Evolutionary conservation across 192 early-diverging fungal genomes (phyloP).

Genomic region (Coemansia sp.): DNA sequence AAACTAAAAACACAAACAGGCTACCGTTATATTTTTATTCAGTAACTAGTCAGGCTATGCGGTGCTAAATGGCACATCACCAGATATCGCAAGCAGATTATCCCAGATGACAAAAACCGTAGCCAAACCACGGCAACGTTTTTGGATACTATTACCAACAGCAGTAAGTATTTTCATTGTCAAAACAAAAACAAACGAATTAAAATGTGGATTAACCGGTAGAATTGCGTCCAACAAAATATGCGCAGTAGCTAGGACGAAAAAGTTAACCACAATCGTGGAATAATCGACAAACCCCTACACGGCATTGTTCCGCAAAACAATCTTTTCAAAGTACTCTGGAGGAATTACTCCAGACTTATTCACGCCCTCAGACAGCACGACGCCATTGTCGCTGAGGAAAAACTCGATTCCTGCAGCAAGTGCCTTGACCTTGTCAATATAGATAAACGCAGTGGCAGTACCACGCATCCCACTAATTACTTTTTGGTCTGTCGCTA

Average conservation of each 20-base stretch:
- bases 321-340: slow-evolving; percentile 69
- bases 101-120: no score
- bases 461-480: slow-evolving; percentile 74
- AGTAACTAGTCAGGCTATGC: no score
- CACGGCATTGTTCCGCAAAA: background rate
- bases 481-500: slow-evolving; percentile 64
- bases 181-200: background rate
- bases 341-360: slow-evolving; percentile 60
- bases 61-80: no score
- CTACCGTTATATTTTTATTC: no score
- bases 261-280: no score
- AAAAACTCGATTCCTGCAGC: slow-evolving; percentile 76
- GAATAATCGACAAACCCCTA: no score
- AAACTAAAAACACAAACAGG: no score
- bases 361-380: slow-evolving; percentile 68
- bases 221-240: background rate
- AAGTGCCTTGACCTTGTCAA: slow-evolving; percentile 71
- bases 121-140: background rate
- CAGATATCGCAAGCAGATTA: no score
- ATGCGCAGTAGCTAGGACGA: no score
- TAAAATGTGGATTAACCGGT: background rate
- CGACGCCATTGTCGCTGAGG: slow-evolving; percentile 75
- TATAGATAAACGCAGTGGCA: slow-evolving; percentile 75
- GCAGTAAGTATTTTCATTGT: background rate
- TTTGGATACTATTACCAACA: background rate